Evolutionary conservation across 2,329 filamentous ascomycete genomes (phyloP), one percentile per base, ranked within the genome.

Genomic region (Botrytis deweyae): DNA sequence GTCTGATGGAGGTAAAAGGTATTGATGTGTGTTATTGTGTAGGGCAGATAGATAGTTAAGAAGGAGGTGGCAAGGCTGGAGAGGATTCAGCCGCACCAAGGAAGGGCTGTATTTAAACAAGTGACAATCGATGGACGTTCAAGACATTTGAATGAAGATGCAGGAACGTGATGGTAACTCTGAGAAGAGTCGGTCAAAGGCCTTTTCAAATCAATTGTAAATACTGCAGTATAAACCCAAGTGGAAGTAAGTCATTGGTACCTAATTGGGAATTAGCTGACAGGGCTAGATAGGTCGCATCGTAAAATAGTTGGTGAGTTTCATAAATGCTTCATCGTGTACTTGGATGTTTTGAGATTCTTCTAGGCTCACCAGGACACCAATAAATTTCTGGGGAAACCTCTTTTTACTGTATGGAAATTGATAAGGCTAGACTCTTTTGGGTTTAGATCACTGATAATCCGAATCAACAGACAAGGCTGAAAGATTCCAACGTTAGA

Each of bases 321-420:
- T 68, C 65, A 68, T 55, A 55, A 29, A 55, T 68, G 65, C 65
- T 68, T 68, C 65, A 68, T 68, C 46, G 36, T 55, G 36, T 9
- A 55, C 63, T 46, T 46, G 36, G 42, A 18, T 46, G 63, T 65
- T 65, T 65, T 12, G 63, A 65, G 63, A 65, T 69, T 36, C 38
- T 70, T 44, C 52, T 62, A 62, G 64, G 33, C 44, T 52, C 8
- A 52, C 46, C 38, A n/a, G 38, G 14, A 40, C 44, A 29, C 22
- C 29, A 40, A 40, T 29, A 40, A 40, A 52, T 20, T 22, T 29
- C 63, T 33, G 63, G 63, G 36, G 46, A n/a, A 55, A n/a, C 25
- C 14, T 55, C 10, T n/a, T 55, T 55, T 55, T n/a, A 14, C 2
- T 16, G 36, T 9, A 3, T n/a, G 18, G 16, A n/a, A 52, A 65